Evolutionary conservation across 345 rosid genomes (phyloP), one percentile per base, ranked within the genome.

Genomic region (Heritiera fomes): DNA sequence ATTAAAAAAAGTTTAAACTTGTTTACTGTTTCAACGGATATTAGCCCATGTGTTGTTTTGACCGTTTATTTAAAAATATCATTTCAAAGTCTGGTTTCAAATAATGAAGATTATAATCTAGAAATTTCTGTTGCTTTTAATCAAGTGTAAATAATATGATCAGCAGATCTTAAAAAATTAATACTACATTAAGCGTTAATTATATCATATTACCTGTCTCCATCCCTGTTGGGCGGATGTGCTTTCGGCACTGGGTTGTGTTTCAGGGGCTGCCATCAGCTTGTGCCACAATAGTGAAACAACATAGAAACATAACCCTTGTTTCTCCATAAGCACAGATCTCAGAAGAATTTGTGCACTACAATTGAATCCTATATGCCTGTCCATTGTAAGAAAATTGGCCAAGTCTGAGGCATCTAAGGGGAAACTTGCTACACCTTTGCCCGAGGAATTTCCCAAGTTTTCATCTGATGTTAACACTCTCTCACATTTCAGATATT

Each of bases 141-240:
- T 50, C 71, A 47, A 38, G 66, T 64, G 50, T 50, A 18, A 7
- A 32, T 49, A 28, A 34, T 43, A 61, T 10, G 67, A 71, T 46
- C 45, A 47, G 40, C 2, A 49, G 73, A 65, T 32, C 15, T 11
- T 52, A 28, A 61, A n/a, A 53, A 52, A 73, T 14, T 40, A 41
- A 46, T 8, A 28, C 10, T 47, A 12, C n/a, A 61, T 9, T 43
- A 50, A 47, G 53, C 62, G 62, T 15, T 45, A 52, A 53, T 56
- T 49, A 46, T 61, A 41, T 46, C 20, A 59, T 34, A 38, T 71
- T 84, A 95, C 99, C 98, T 95, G 99, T 92, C 96, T 88, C 99
- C 99, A 95, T 84, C 99, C 99, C 87, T 95, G 99, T 18, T 90
- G 98, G 46, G 99, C 99, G 49, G 99, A 95, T 66, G 97, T 93